Conservation (phyloP, 805 yeast species). For the Cyberlindnera nakhonratchasimensis region DNA sequence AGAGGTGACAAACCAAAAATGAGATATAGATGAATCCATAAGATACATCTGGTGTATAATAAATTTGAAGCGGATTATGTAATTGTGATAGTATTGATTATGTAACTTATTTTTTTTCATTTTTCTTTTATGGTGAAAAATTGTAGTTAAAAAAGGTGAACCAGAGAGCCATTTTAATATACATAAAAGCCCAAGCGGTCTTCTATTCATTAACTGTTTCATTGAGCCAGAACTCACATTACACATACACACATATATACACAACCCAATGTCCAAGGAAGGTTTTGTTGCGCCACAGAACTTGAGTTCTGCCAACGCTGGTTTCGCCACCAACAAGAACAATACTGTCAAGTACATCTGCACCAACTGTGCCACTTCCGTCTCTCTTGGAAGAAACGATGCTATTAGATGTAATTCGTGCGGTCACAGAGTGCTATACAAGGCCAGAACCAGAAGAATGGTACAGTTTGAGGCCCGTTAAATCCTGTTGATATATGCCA, state of each 20-base stretch:
- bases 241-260: neutral
- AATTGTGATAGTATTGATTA: neutral
- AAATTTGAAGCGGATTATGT: too few relatives aligned
- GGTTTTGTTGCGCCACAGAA: slow-evolving; percentile 83
- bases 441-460: slow-evolving; percentile 97
- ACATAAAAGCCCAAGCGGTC: too few relatives aligned
- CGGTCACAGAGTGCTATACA: slow-evolving; percentile 96
- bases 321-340: slow-evolving; percentile 61
- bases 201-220: too few relatives aligned
- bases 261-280: slow-evolving; percentile 56
- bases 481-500: too few relatives aligned
- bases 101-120: too few relatives aligned
- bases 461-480: slow-evolving; percentile 81
- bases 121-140: neutral
- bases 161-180: too few relatives aligned
- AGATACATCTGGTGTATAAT: neutral
- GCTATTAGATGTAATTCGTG: slow-evolving; percentile 98
- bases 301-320: slow-evolving; percentile 83
- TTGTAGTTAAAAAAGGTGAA: too few relatives aligned
- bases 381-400: slow-evolving; percentile 85
- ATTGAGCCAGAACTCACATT: neutral
- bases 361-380: slow-evolving; percentile 91
- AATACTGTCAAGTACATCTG: slow-evolving; percentile 92
- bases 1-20: slow-evolving; percentile 36
- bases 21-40: slow-evolving; percentile 30